phyloP scores from a whole-genome alignment of 2,329 filamentous ascomycete genomes.

The Graphium sp. region DNA sequence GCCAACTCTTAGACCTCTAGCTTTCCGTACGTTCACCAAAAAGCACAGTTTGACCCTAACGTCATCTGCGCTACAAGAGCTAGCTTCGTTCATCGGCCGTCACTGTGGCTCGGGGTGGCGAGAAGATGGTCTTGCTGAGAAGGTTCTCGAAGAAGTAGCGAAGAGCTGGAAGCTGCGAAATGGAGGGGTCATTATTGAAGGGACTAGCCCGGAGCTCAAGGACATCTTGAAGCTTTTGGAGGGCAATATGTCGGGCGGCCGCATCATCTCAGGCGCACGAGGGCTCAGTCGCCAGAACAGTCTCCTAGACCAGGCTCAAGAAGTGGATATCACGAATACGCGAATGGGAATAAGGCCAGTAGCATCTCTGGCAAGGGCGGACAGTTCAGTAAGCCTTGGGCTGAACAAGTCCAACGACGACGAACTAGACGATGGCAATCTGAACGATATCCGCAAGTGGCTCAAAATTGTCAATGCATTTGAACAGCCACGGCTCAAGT shows the following conservation, averaged over 20 bases:
- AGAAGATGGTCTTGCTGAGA: conserved; percentile 84
- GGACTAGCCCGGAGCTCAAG: conserved; percentile 57
- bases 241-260: conserved; percentile 78
- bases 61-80: conserved; percentile 66
- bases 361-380: conserved; percentile 30
- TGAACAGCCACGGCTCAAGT: conserved; percentile 65
- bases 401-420: conserved; percentile 40
- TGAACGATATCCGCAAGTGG: conserved; percentile 63
- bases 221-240: conserved; percentile 73
- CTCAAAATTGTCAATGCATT: conserved; percentile 71
- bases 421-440: conserved; percentile 40
- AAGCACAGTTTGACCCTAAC: conserved; percentile 91
- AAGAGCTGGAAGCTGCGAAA: conserved; percentile 82
- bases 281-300: conserved; percentile 47
- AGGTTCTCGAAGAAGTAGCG: conserved; percentile 80
- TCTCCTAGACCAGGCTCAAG: conserved; percentile 38
- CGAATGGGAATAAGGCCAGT: conserved; percentile 35
- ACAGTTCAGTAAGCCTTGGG: conserved; percentile 50
- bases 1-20: conserved; percentile 71
- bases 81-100: conserved; percentile 80
- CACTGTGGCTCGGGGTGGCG: conserved; percentile 95
- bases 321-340: conserved; percentile 34
- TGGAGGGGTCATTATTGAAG: conserved; percentile 83
- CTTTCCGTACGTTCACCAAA: conserved; percentile 92
- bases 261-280: conserved; percentile 33